Evolutionary conservation across 179 eudicot genomes (phyloP).

Genomic region (Spergularia azorica): DNA sequence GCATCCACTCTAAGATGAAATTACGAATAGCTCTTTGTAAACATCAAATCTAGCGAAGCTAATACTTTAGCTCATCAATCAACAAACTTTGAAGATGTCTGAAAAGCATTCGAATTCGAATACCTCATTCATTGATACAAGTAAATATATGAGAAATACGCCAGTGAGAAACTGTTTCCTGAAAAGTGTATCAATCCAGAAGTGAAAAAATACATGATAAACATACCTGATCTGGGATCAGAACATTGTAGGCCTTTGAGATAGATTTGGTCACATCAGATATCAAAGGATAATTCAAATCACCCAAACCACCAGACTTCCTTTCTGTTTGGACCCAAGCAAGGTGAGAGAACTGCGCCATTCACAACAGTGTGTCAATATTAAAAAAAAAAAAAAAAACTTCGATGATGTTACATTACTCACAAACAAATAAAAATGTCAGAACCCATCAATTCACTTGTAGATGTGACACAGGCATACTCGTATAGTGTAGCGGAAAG

Average conservation of each 20-base stretch:
- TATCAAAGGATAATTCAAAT: conserved; percentile 75
- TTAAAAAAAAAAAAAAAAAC: background rate
- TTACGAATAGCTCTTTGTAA: background rate
- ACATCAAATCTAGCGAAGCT: background rate
- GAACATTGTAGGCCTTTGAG: conserved; percentile 69
- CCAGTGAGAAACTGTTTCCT: background rate
- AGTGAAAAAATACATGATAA: background rate
- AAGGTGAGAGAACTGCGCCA: conserved; percentile 89
- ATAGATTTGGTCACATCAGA: conserved; percentile 93
- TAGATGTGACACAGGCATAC: no score
- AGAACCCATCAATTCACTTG: no score
- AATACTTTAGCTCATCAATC: background rate
- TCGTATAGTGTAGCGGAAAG: no score
- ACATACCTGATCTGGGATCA: conserved; percentile 86
- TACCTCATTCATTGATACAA: background rate
- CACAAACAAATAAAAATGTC: no score
- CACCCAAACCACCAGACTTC: conserved; percentile 96
- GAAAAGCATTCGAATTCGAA: no score
- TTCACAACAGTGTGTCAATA: conserved; percentile 2
- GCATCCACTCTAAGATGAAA: background rate
- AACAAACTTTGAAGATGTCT: no score
- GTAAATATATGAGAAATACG: background rate
- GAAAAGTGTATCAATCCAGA: background rate
- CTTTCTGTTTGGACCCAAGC: conserved; percentile 99
- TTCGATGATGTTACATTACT: no score